Evolutionary conservation across 1,284 basidiomycete genomes (phyloP).

Genomic region (Puccinia polysora): DNA sequence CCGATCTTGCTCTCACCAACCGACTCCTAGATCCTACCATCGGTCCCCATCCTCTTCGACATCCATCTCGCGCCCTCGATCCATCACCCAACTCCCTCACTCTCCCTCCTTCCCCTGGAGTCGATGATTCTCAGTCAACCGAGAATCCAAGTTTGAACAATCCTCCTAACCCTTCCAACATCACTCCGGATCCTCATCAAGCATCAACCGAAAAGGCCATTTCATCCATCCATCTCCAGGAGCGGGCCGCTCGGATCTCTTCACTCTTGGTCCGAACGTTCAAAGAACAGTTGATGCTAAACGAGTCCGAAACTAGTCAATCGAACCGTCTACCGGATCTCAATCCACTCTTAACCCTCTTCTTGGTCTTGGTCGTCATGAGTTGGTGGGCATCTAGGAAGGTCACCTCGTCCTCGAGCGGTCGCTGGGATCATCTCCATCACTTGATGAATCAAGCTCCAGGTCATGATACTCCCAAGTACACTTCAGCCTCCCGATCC

Average conservation of each 20-base stretch:
- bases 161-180: conserved; percentile 6
- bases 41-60: not conserved
- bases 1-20: conserved; percentile 11
- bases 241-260: conserved; percentile 36
- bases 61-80: conserved; percentile 25
- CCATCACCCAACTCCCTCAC: conserved; percentile 19
- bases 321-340: conserved; percentile 10
- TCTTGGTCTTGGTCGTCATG: conserved; percentile 31
- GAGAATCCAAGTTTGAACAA: conserved; percentile 5
- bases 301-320: conserved; percentile 10
- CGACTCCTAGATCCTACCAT: conserved; percentile 15
- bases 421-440: conserved; percentile 33
- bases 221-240: conserved; percentile 28
- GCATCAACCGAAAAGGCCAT: not conserved
- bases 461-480: not conserved
- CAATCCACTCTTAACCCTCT: conserved; percentile 24
- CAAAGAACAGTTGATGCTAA: conserved; percentile 20
- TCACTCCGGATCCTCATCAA: not conserved
- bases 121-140: not conserved
- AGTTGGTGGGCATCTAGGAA: conserved; percentile 39
- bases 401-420: conserved; percentile 7
- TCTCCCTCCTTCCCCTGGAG: conserved; percentile 16
- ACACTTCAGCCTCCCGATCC: not conserved
- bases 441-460: conserved; percentile 16
- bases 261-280: conserved; percentile 31